Evolutionary conservation across 108 stramenopile species (phyloP).

Genomic region (Nannochloropsis gaditana): DNA sequence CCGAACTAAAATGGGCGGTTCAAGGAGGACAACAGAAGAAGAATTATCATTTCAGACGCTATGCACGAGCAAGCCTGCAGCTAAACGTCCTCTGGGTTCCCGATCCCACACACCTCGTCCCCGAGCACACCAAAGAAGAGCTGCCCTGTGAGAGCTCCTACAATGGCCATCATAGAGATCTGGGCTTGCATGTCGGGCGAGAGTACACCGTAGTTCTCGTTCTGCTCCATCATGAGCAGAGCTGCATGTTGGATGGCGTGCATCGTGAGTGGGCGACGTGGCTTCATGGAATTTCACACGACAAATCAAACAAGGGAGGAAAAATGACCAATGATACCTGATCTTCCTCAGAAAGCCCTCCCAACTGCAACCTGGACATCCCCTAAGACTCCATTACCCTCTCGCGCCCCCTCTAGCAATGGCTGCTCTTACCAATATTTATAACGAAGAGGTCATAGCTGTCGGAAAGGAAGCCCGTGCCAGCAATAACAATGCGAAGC

Average conservation of each 20-base stretch:
- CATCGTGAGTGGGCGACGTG: too few relatives aligned
- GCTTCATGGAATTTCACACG: too few relatives aligned
- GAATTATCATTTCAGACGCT: too few relatives aligned
- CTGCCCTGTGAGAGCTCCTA: background rate
- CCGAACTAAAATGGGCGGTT: background rate
- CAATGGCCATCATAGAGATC: background rate
- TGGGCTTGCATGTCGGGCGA: background rate
- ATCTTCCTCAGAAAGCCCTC: too few relatives aligned
- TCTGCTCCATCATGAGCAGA: background rate
- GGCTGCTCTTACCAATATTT: background rate
- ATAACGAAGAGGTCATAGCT: background rate
- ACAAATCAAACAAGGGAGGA: too few relatives aligned
- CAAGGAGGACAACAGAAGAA: too few relatives aligned
- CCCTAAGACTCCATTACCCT: too few relatives aligned
- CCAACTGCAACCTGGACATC: too few relatives aligned
- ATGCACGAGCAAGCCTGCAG: too few relatives aligned
- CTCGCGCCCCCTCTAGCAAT: too few relatives aligned
- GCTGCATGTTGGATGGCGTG: background rate
- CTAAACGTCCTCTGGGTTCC: too few relatives aligned
- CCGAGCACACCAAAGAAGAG: constrained; percentile 5
- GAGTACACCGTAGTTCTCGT: background rate
- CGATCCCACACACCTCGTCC: background rate
- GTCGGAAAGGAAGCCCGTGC: background rate
- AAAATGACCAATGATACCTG: too few relatives aligned
- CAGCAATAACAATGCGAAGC: constrained; percentile 5